Conservation (phyloP, 23 red algal species). For the Gracilaria domingensis region DNA sequence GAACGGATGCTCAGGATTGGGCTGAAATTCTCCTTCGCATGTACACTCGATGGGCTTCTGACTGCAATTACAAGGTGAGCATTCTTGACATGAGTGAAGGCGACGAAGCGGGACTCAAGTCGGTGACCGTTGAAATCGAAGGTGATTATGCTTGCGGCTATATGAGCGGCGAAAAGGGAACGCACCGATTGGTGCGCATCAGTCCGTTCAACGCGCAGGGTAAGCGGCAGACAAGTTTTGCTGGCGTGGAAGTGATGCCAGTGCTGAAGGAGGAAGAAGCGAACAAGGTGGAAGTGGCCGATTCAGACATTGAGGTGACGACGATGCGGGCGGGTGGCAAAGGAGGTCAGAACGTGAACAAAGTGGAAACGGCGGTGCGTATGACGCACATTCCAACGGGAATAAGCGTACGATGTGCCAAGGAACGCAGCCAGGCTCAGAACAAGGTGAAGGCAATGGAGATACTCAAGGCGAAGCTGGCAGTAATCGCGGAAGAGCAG, state of each 20-base stretch:
- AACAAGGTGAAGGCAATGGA: constrained; percentile 85
- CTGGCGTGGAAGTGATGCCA: constrained; percentile 93
- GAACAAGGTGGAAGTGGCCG: constrained; percentile 70
- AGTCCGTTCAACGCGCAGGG: constrained; percentile 92
- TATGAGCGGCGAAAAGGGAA: constrained; percentile 86
- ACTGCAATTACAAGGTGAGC: constrained; percentile 40
- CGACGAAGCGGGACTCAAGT: constrained; percentile 90
- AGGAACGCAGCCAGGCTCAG: constrained; percentile 77
- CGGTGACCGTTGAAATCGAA: constrained; percentile 74
- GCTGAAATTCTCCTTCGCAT: constrained; percentile 92
- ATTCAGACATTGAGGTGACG: constrained; percentile 84
- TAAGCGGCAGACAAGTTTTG: constrained; percentile 99
- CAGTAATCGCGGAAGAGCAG: constrained; percentile 87
- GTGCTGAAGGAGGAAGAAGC: constrained; percentile 70
- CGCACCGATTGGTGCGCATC: constrained; percentile 96
- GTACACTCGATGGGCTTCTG: constrained; percentile 86
- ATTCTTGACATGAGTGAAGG: constrained; percentile 78
- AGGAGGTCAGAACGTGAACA: constrained; percentile 98
- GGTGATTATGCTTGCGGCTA: constrained; percentile 91
- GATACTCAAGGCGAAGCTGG: constrained; percentile 87
- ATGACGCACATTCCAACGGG: constrained; percentile 81
- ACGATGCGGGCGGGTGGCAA: constrained; percentile 89
- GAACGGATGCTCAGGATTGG: constrained; percentile 98
- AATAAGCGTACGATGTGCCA: constrained; percentile 79
- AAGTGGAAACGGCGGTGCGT: constrained; percentile 94